Conservation (phyloP, 768 basidiomycete species). For the Erythrobasidium yunnanense region DNA sequence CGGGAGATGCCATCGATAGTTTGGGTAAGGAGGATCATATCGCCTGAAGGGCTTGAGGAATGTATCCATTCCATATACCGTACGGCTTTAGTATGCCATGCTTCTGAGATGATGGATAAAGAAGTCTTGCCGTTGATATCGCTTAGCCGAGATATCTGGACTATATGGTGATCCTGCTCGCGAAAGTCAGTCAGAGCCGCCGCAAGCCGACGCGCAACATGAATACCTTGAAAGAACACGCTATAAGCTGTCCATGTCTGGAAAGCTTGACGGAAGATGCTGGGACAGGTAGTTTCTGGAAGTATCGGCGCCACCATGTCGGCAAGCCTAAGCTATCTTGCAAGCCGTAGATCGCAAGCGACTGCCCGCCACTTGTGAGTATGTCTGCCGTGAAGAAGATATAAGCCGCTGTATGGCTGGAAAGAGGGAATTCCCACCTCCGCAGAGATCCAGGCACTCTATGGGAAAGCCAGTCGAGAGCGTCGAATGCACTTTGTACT, state of each 20-base stretch:
- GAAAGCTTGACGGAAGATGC: no score
- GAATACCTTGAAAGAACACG: no score
- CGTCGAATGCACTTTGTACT: slow-evolving; percentile 35
- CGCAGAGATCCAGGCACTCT: slow-evolving; percentile 14
- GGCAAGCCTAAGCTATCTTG: background rate
- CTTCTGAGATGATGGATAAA: background rate
- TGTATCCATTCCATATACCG: background rate
- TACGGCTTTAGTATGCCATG: slow-evolving; percentile 1
- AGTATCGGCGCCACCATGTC: background rate
- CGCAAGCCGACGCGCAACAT: no score
- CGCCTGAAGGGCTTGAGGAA: background rate
- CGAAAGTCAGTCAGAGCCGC: no score
- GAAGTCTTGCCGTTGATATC: no score
- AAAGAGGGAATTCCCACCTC: background rate
- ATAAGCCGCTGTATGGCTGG: background rate
- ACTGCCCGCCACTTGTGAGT: background rate
- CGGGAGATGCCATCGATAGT: slow-evolving; percentile 29
- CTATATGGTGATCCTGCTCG: background rate
- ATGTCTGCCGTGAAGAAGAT: background rate
- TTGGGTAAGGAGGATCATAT: slow-evolving; percentile 30
- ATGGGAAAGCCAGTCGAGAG: slow-evolving; percentile 17
- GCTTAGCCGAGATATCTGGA: background rate
- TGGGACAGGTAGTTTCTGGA: no score
- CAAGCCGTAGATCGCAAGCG: background rate
- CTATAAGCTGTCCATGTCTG: no score